A percentile compares a stretch with the other conserved stretches of the same genome.
These are phyloP conservation scores for Terfezia claveryi DNA, from an alignment of 495 filamentous ascomycete species.

Conservation along the genomic window DNA sequence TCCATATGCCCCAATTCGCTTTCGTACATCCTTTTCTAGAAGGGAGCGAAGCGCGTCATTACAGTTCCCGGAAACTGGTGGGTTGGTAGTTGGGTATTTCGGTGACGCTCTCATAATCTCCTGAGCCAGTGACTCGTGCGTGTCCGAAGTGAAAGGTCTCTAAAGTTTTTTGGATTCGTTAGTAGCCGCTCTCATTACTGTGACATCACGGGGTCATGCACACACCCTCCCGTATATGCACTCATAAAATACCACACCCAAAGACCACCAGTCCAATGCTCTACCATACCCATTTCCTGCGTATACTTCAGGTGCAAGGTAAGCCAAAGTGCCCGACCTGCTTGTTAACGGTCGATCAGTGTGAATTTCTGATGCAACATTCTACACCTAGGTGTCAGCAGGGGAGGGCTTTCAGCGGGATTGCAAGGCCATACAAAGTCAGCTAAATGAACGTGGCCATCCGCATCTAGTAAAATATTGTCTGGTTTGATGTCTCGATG, in stretches of 20 bases:
- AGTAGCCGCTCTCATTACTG: constrained; percentile 1
- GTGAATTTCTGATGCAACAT: constrained; percentile 83
- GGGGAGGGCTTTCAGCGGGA: neutral
- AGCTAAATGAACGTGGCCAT: constrained; percentile 91
- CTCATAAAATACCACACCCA: constrained; percentile 93
- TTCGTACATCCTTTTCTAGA: constrained; percentile 55
- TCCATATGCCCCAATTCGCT: constrained; percentile 55
- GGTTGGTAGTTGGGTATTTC: constrained; percentile 70
- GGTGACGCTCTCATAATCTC: constrained; percentile 67
- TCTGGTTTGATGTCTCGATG: constrained; percentile 95
- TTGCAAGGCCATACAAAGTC: constrained; percentile 54
- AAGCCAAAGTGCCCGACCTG: constrained; percentile 90
- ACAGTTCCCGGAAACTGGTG: constrained; percentile 66
- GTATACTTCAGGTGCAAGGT: constrained; percentile 91
- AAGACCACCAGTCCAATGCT: constrained; percentile 95
- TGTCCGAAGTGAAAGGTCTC: constrained; percentile 82
- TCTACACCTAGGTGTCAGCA: constrained; percentile 28
- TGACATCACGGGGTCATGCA: neutral
- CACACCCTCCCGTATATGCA: constrained; percentile 96
- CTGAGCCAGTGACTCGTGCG: constrained; percentile 53
- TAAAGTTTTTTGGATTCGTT: constrained; percentile 8
- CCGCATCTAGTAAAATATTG: constrained; percentile 80
- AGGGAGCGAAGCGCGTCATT: constrained; percentile 65
- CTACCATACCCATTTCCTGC: constrained; percentile 62
- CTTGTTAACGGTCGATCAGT: constrained; percentile 69